These are phyloP conservation scores for Mycosphaerella sp. DNA, from an alignment of 2,329 filamentous ascomycete genomes.

Conservation along the genomic window DNA sequence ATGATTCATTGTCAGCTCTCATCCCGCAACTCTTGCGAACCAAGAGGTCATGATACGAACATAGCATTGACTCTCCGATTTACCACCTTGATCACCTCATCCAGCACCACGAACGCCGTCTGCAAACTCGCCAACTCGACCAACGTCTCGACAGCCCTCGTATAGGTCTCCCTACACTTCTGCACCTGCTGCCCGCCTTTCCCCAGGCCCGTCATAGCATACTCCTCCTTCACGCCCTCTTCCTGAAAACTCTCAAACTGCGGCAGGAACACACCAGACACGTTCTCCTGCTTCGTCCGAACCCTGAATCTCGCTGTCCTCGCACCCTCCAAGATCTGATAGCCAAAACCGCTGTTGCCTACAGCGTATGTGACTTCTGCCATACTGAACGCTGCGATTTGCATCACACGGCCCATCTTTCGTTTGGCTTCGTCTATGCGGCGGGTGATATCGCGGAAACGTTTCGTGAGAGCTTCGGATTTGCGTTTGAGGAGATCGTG, in stretches of 20 bases:
- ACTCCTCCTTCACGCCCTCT: slow-evolving; percentile 88
- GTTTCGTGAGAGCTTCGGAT: slow-evolving; percentile 95
- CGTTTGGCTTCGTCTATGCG: slow-evolving; percentile 98
- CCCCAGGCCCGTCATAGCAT: slow-evolving; percentile 88
- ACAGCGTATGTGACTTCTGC: slow-evolving; percentile 97
- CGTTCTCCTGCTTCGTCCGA: slow-evolving; percentile 94
- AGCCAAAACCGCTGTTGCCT: slow-evolving; percentile 79
- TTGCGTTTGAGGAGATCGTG: slow-evolving; percentile 96
- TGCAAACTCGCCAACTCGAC: slow-evolving; percentile 93
- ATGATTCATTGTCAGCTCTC: slow-evolving; percentile 19
- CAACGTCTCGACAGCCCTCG: slow-evolving; percentile 87
- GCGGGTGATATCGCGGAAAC: slow-evolving; percentile 74
- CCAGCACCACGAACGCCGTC: slow-evolving; percentile 95
- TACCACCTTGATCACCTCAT: slow-evolving; percentile 99
- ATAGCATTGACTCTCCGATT: slow-evolving; percentile 98
- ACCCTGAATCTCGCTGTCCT: slow-evolving; percentile 89
- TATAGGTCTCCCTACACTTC: slow-evolving; percentile 90
- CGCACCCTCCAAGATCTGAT: slow-evolving; percentile 94
- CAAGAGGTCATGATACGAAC: slow-evolving; percentile 43
- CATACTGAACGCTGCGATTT: slow-evolving; percentile 94
- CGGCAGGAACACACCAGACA: slow-evolving; percentile 90
- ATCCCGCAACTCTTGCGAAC: background rate
- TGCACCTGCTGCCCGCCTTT: slow-evolving; percentile 98
- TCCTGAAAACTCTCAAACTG: slow-evolving; percentile 86
- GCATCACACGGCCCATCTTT: slow-evolving; percentile 99